Base-by-base conservation (phyloP, 2,329 filamentous ascomycete genomes). In the Cladophialophora carrionii region DNA sequence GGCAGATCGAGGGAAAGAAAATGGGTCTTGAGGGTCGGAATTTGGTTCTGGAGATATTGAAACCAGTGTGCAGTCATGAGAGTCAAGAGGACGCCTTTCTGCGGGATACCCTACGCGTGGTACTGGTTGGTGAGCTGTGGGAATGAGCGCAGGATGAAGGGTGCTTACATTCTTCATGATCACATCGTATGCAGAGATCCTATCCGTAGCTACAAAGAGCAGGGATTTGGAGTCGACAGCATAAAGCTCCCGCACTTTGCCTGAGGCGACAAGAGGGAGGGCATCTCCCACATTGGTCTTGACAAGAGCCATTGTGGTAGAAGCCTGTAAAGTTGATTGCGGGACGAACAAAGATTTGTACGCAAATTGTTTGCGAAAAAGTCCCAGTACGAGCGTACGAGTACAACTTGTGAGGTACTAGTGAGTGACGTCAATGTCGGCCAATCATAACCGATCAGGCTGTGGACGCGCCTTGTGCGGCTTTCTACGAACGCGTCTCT, bases 111-210 rank as follows among this genome's bases (percentile, higher is more conserved):
- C 86, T 89, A 64, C 31, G 63, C 61, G n/a, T 7, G 61, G 48
- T 37, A 51, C 86, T 49, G 3, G 49, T 71, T 53, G 62, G 57
- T 58, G 46, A 65, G 26, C 57, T 48, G 51, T 61, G 52, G 48
- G 49, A n/a, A 57, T 83, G 78, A 41, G 17, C 84, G 79, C 53
- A 81, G 80, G 57, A 17, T 10, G 37, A 17, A 26, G 81, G 72
- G 51, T 34, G 26, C 78, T 74, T 76, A 88, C 87, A 79, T 95
- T 97, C 73, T 85, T 81, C 83, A 96, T 88, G 72, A 96, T 87
- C 72, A 96, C 92, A 84, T 98, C 94, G 82, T 94, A 98, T 62
- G 95, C 95, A 26, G 92, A 96, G 76, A 97, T 95, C 71, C 95
- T 89, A 80, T 97, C 93, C 14, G 91, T 90, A 26, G 91, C 89